These are phyloP conservation scores for Serendipita sp. DNA, from an alignment of 768 basidiomycete species.

Conservation along the genomic window DNA sequence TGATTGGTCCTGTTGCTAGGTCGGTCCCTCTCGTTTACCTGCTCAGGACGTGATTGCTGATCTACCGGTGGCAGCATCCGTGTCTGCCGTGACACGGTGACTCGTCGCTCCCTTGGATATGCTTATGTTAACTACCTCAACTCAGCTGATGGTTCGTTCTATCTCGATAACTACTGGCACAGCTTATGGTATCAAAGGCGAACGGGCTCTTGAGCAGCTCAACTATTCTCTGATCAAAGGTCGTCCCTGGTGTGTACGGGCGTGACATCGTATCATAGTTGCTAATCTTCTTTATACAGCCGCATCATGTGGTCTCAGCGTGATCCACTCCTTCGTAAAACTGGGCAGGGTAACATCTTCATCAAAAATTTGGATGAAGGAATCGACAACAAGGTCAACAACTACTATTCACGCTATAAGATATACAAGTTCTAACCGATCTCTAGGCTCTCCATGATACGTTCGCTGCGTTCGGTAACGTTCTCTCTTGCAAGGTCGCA, in stretches of 20 bases:
- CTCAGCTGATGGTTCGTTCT: conserved; percentile 63
- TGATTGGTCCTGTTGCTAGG: conserved; percentile 99
- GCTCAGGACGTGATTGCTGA: not conserved
- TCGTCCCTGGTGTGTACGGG: conserved; percentile 62
- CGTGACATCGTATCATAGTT: not conserved
- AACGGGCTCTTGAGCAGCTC: conserved; percentile 96
- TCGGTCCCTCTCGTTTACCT: conserved; percentile 24
- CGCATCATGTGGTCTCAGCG: conserved; percentile 99
- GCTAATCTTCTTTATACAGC: conserved; percentile 25
- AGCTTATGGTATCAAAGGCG: conserved; percentile 35
- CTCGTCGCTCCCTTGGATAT: conserved; percentile 97
- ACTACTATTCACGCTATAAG: not conserved
- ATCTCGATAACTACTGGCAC: not conserved
- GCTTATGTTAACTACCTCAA: conserved; percentile 99
- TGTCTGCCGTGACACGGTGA: conserved; percentile 99
- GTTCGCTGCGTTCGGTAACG: conserved; percentile 96
- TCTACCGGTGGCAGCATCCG: conserved; percentile 54
- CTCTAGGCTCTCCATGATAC: conserved; percentile 92
- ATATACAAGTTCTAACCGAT: not conserved
- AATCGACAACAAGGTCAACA: conserved; percentile 86
- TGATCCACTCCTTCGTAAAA: conserved; percentile 98
- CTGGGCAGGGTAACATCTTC: conserved; percentile 98
- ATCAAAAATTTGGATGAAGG: conserved; percentile 97
- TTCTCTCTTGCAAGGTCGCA: conserved; percentile 98
- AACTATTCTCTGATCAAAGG: conserved; percentile 99